Conservation (phyloP, 371 early-diverging fungal species). For the Funneliformis caledonium region DNA sequence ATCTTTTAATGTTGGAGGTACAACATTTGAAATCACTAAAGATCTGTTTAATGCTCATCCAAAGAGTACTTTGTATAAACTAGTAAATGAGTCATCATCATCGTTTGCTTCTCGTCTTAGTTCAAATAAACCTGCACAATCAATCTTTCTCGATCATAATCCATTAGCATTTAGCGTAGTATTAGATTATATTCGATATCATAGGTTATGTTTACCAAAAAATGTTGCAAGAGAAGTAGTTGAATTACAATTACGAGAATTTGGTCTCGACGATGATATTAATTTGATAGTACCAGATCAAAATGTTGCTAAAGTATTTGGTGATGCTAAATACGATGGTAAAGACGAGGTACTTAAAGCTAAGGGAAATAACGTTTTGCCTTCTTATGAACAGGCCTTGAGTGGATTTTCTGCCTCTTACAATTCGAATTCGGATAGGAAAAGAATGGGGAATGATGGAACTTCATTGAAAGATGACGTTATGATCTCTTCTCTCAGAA, state of each 20-base stretch:
- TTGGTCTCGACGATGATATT: conserved; percentile 7
- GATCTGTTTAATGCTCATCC: neutral
- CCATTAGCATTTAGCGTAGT: conserved; percentile 25
- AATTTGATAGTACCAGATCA: neutral
- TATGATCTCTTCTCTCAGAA: neutral
- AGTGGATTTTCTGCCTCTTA: neutral
- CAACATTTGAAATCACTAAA: neutral
- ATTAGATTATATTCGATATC: conserved; percentile 20
- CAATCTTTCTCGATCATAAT: conserved; percentile 25
- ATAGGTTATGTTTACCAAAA: neutral
- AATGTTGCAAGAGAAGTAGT: conserved; percentile 23
- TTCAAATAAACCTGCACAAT: neutral
- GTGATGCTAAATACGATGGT: neutral
- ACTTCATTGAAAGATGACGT: neutral
- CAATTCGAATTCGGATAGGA: too few species aligned
- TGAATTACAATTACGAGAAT: conserved; percentile 15
- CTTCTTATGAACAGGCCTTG: conserved; percentile 23
- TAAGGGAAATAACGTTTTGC: neutral
- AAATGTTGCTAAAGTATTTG: neutral
- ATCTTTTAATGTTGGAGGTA: neutral
- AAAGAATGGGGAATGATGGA: neutral
- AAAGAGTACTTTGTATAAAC: neutral
- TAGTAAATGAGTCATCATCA: neutral
- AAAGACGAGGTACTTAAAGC: too few species aligned
- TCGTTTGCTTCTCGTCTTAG: neutral